These are phyloP conservation scores for Syzygium jambos DNA, from an alignment of 345 rosid genomes.

Conservation along the genomic window DNA sequence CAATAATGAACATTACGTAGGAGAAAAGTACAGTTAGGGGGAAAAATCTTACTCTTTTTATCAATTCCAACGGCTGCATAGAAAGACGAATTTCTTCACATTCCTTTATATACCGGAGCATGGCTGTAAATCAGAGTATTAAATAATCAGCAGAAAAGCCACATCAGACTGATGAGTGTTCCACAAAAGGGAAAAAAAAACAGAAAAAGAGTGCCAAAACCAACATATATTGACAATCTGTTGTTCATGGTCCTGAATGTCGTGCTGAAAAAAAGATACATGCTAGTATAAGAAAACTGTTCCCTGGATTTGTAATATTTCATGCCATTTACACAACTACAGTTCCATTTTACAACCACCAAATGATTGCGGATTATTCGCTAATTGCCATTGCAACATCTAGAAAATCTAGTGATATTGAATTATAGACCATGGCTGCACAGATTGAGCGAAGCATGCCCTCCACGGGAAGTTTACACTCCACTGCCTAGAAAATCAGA, in stretches of 20 bases:
- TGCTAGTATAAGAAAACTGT: background rate
- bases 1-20: background rate
- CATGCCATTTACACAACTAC: background rate
- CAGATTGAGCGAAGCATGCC: background rate
- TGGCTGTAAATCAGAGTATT: slow-evolving; percentile 32
- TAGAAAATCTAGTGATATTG: background rate
- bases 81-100: slow-evolving; percentile 76
- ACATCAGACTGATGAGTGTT: background rate
- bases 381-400: background rate
- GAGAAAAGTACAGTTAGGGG: background rate
- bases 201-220: background rate
- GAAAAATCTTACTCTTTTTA: slow-evolving; percentile 48
- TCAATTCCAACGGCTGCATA: slow-evolving; percentile 75
- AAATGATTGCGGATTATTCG: background rate
- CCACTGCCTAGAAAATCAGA: background rate
- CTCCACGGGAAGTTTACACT: background rate
- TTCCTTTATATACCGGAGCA: slow-evolving; percentile 53
- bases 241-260: background rate
- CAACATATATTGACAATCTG: background rate
- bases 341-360: background rate
- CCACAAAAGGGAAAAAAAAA: background rate
- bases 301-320: background rate
- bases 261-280: background rate
- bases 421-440: background rate
- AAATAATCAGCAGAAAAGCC: background rate